Base-by-base conservation (phyloP, 805 yeast genomes). In the Priceomyces fermenticarens region DNA sequence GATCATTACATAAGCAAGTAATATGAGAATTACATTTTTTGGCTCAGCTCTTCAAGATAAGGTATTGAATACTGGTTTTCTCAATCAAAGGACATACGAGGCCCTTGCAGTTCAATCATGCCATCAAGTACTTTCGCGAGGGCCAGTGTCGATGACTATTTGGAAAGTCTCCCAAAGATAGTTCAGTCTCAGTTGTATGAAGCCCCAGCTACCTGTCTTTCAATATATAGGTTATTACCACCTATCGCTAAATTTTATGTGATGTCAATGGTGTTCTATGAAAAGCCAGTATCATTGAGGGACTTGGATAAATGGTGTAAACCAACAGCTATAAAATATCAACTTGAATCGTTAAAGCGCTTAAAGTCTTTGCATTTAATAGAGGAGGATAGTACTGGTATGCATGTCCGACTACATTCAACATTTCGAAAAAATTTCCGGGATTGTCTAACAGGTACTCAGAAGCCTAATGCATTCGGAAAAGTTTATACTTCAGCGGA, bases 131-230 rank as follows among this genome's bases (percentile, higher is more conserved):
- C 54, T 38, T 54, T 64, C 38, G 79, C 83, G 65, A 83, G 80
- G 54, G 74, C 81, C 34, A 83, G 88, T 1, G 93, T 90, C 45
- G 87, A 87, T 56, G 95, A 86, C 52, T 89, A 93, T 62, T 71
- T 93, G 45, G 97, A 89, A 57, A 88, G 87, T 13, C 78, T 93
- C 4, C 96, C 98, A 1, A 88, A 85, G 55, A 72, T 85, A 4
- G 87, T 88, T n/a, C 91, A 90, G 52, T 73, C 83, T 15, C 78
- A 88, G 55, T 73, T 93, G 15, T 93, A 86, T 63, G 83, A 80
- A 52, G 61, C 63, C 38, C 96, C 99, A 2, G 96, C 97, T 10
- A 88, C 99, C 41, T 89, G 97, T 58, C 71, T 93, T 35, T 95
- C 99, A 2, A 83, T 93, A n/a, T 90, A 83, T 60, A 73, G 99